Conservation (phyloP, 768 basidiomycete species). For the Naganishia randhawae region DNA sequence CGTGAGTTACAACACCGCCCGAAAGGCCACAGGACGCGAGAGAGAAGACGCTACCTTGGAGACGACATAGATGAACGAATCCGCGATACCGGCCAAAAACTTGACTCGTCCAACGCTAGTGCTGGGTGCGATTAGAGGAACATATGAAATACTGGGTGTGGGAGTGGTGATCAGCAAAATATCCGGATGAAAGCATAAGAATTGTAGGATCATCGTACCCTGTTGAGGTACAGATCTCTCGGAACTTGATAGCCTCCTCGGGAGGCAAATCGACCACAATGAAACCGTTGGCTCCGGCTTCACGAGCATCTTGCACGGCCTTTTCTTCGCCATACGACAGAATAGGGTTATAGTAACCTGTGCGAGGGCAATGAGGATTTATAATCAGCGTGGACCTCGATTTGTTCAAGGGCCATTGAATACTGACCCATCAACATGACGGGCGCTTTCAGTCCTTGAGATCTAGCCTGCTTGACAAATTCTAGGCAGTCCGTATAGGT, state of each 20-base stretch:
- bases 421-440: constrained; percentile 85
- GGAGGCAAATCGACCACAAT: constrained; percentile 97
- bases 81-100: constrained; percentile 87
- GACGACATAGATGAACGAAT: constrained; percentile 97
- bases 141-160: constrained; percentile 74
- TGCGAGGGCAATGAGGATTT: background rate
- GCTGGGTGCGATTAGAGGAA: constrained; percentile 91
- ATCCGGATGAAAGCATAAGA: background rate
- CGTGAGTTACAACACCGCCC: constrained; percentile 4
- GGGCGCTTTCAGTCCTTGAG: constrained; percentile 75
- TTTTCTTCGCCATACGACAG: constrained; percentile 93
- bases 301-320: constrained; percentile 80
- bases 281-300: constrained; percentile 93
- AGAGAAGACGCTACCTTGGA: constrained; percentile 64
- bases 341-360: constrained; percentile 96
- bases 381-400: background rate
- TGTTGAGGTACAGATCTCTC: constrained; percentile 74
- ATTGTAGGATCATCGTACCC: constrained; percentile 58
- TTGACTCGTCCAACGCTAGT: constrained; percentile 81
- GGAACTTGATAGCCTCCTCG: constrained; percentile 87
- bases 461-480: constrained; percentile 71
- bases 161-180: constrained; percentile 18
- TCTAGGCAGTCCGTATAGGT: constrained; percentile 72
- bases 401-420: background rate
- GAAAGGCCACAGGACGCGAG: background rate